Conservation (phyloP, 2,329 filamentous ascomycete species). For the Fusarium pseudonygamai region DNA sequence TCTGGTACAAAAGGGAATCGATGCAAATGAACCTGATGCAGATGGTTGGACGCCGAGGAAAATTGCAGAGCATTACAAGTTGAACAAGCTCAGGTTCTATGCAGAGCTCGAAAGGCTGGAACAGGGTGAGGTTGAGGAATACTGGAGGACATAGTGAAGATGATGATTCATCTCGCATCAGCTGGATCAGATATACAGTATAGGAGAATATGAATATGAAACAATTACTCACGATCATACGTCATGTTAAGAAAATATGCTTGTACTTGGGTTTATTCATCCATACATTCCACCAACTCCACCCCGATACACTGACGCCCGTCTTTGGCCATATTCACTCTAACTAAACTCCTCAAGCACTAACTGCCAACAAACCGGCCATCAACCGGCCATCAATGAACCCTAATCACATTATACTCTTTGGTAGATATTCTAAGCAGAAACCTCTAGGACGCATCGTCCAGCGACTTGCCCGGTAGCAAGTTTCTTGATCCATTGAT, state of each 20-base stretch:
- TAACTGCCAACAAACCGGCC: fast-evolving
- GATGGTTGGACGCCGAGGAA: background rate
- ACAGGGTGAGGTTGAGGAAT: background rate
- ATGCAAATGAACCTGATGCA: fast-evolving
- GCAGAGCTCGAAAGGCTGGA: background rate
- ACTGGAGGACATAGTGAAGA: background rate
- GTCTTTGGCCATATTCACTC: background rate
- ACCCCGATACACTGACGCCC: too few species aligned
- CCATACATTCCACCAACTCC: background rate
- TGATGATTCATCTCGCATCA: background rate
- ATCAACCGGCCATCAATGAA: fast-evolving
- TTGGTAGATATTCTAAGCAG: background rate
- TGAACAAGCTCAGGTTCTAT: background rate
- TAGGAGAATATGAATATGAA: background rate
- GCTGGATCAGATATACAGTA: background rate
- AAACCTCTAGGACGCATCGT: slow-evolving; percentile 35
- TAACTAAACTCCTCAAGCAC: background rate
- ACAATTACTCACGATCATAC: fast-evolving
- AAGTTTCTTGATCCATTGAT: slow-evolving; percentile 37
- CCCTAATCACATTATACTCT: fast-evolving
- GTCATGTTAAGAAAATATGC: background rate
- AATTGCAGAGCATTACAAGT: background rate
- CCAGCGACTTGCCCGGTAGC: slow-evolving; percentile 35
- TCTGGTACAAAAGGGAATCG: background rate
- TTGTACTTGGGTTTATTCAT: background rate